Conservation (phyloP, 106 monocot species). For the Dendrobium huoshanense region DNA sequence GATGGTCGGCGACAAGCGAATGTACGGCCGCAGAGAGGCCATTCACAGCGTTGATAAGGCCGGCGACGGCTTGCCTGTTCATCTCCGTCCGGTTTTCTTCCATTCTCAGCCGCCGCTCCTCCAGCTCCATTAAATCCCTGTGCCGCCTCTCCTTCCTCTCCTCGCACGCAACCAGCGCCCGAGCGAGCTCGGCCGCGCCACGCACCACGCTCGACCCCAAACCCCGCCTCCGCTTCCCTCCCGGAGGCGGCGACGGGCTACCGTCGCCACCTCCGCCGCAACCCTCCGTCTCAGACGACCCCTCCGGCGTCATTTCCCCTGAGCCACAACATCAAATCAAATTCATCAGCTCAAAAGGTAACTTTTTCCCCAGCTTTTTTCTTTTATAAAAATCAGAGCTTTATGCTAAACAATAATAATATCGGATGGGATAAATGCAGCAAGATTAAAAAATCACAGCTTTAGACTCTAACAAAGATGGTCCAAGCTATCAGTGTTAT, state of each 20-base stretch:
- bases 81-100: slow-evolving; percentile 63
- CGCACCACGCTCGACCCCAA: slow-evolving; percentile 59
- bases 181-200: slow-evolving; percentile 59
- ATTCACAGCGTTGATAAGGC: slow-evolving; percentile 65
- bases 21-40: slow-evolving; percentile 69
- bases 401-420: not conserved
- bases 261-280: slow-evolving; percentile 15
- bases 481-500: not conserved
- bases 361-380: not conserved
- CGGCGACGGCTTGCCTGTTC: slow-evolving; percentile 47
- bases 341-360: not conserved
- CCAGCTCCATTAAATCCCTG: slow-evolving; percentile 63
- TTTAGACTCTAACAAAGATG: not conserved
- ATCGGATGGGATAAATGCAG: not conserved
- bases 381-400: not conserved
- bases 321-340: not conserved
- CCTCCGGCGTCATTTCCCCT: slow-evolving; percentile 1
- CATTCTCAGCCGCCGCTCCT: slow-evolving; percentile 65
- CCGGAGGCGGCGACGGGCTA: slow-evolving; percentile 12
- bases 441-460: not conserved
- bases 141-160: slow-evolving; percentile 77
- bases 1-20: slow-evolving; percentile 53
- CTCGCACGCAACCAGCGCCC: slow-evolving; percentile 67
- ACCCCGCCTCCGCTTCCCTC: slow-evolving; percentile 21
- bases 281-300: slow-evolving; percentile 10